Evolutionary conservation across 768 basidiomycete species (phyloP).

Genomic region (Sistotremastrum suecicum): DNA sequence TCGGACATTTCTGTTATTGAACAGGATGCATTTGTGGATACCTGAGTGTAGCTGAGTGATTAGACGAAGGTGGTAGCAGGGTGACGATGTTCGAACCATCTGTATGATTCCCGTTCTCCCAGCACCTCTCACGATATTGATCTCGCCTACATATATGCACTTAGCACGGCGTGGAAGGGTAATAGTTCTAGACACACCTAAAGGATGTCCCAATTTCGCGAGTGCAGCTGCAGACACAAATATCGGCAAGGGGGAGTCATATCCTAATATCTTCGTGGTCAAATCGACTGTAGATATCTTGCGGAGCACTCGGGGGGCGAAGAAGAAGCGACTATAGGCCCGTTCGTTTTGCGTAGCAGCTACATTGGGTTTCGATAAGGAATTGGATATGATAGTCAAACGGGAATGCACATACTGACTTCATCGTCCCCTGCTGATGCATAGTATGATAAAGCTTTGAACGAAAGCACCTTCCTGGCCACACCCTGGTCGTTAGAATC

Average conservation of each 20-base stretch:
- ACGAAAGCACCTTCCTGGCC: constrained; percentile 56
- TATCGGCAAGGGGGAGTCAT: constrained; percentile 57
- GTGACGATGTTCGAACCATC: constrained; percentile 32
- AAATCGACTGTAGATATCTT: constrained; percentile 49
- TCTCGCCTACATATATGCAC: constrained; percentile 39
- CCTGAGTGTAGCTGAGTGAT: too few relatives aligned
- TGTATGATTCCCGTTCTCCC: constrained; percentile 60
- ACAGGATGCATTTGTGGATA: constrained; percentile 58
- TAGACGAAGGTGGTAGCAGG: too few relatives aligned
- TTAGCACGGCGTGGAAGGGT: neutral
- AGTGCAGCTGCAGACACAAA: constrained; percentile 77
- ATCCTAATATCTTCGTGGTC: constrained; percentile 63
- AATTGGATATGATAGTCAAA: constrained; percentile 2
- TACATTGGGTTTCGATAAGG: constrained; percentile 16
- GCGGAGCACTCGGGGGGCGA: constrained; percentile 70
- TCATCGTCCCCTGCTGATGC: constrained; percentile 80
- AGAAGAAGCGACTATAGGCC: constrained; percentile 80
- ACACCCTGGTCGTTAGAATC: constrained; percentile 31
- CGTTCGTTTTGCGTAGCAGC: constrained; percentile 56
- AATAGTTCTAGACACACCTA: constrained; percentile 23
- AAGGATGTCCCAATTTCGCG: constrained; percentile 77
- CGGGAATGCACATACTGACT: constrained; percentile 36
- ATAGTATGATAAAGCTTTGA: constrained; percentile 74
- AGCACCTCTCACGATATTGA: constrained; percentile 64
- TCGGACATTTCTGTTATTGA: constrained; percentile 49